A percentile compares a stretch with the other conserved stretches of the same genome.
phyloP scores from a whole-genome alignment of 2,329 filamentous ascomycete genomes.

The Apiospora phragmitis region DNA sequence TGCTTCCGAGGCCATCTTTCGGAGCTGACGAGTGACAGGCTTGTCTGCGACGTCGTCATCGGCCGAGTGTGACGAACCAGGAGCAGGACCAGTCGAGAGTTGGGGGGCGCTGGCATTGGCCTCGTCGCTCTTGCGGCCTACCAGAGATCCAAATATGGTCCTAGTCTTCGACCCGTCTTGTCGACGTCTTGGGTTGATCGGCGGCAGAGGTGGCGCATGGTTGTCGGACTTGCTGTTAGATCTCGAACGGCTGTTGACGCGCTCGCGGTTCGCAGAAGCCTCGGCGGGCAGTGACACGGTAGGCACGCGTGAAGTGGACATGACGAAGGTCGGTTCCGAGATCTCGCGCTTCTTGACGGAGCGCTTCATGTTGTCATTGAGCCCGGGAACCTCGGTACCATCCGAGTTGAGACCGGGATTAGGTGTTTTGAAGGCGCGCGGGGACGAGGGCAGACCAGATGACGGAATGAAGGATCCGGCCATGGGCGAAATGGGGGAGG shows the following conservation, averaged over 20 bases:
- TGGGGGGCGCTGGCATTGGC: constrained; percentile 33
- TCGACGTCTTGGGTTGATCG: constrained; percentile 58
- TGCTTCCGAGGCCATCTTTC: constrained; percentile 45
- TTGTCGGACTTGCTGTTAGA: constrained; percentile 37
- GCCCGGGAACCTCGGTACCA: constrained; percentile 25
- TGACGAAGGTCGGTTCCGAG: constrained; percentile 51
- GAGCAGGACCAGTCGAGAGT: constrained; percentile 14
- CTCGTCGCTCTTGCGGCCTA: constrained; percentile 36
- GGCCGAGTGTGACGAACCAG: constrained; percentile 24
- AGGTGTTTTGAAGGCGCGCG: constrained; percentile 35
- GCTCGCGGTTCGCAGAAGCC: constrained; percentile 32
- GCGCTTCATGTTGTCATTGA: constrained; percentile 42
- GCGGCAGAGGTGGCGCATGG: constrained; percentile 53
- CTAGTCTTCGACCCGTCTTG: constrained; percentile 39
- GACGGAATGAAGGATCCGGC: constrained; percentile 35
- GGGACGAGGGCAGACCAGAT: constrained; percentile 30
- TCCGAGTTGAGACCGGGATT: constrained; percentile 27
- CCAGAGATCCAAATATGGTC: constrained; percentile 39
- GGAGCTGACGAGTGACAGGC: constrained; percentile 40
- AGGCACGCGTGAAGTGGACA: constrained; percentile 45
- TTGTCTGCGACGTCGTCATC: constrained; percentile 40
- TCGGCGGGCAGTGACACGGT: constrained; percentile 40
- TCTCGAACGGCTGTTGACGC: constrained; percentile 39
- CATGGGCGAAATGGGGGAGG: constrained; percentile 48
- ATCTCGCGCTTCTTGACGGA: constrained; percentile 48